A percentile compares a stretch with the other conserved stretches of the same genome.
Conservation (phyloP, 1,139 yeast genomes). For the Suhomyces taliae region DNA sequence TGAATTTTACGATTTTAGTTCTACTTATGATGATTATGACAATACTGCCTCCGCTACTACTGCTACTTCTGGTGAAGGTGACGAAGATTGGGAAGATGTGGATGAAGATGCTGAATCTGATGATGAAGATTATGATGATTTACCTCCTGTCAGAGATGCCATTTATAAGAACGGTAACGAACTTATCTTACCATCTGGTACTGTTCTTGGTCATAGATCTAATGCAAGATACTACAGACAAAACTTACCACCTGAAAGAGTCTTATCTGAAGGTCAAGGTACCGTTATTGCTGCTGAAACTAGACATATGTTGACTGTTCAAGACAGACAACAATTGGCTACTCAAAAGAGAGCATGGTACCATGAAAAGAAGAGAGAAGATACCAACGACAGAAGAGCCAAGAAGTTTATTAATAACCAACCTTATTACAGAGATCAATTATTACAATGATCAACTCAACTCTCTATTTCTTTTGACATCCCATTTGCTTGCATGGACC, state of each 20-base stretch:
- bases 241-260: constrained; percentile 71
- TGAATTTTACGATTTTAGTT: constrained; percentile 81
- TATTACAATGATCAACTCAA: constrained; percentile 59
- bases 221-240: constrained; percentile 81
- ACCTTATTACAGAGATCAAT: constrained; percentile 87
- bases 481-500: neutral
- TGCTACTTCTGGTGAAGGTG: constrained; percentile 15
- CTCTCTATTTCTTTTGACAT: neutral
- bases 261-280: constrained; percentile 85
- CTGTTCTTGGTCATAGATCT: constrained; percentile 86
- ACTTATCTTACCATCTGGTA: constrained; percentile 82
- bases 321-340: constrained; percentile 55
- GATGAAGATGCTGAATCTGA: constrained; percentile 23
- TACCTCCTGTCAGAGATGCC: constrained; percentile 23
- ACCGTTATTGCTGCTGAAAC: constrained; percentile 93
- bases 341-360: constrained; percentile 78
- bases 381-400: constrained; percentile 73
- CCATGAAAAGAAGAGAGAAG: constrained; percentile 64
- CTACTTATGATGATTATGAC: constrained; percentile 50
- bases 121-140: constrained; percentile 36
- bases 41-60: constrained; percentile 10
- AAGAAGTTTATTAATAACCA: constrained; percentile 83
- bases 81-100: constrained; percentile 49
- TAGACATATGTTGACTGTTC: constrained; percentile 60
- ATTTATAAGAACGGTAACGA: constrained; percentile 66